Evolutionary conservation across 2,329 filamentous ascomycete species (phyloP).

Genomic region (Microsporum ferrugineum): DNA sequence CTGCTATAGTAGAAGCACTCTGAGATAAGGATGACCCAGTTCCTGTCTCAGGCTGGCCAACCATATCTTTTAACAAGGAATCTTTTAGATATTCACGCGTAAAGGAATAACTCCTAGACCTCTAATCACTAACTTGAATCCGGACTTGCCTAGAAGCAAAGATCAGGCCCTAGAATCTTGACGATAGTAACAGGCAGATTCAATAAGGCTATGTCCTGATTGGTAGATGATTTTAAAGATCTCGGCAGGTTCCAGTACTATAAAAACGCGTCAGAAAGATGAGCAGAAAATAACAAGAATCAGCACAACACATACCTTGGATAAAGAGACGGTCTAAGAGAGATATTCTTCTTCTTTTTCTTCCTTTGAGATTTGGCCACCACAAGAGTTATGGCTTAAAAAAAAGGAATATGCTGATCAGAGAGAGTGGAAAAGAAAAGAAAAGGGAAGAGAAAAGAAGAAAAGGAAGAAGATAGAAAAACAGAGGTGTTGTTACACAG

Average conservation of each 20-base stretch:
- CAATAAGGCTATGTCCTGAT: neutral
- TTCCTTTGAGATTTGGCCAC: neutral
- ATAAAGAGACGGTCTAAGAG: neutral
- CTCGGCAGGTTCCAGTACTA: neutral
- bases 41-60: constrained; percentile 5
- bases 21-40: neutral
- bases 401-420: constrained; percentile 1
- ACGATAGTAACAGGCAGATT: neutral
- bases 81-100: neutral
- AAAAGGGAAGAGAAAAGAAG: neutral
- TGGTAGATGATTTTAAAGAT: neutral
- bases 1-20: neutral
- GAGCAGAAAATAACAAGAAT: neutral
- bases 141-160: neutral
- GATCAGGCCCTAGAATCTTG: neutral
- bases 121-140: neutral
- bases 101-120: neutral
- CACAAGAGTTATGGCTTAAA: neutral
- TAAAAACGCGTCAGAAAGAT: neutral
- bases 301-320: neutral
- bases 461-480: neutral
- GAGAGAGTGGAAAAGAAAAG: neutral
- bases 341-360: neutral
- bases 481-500: neutral
- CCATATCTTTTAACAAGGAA: constrained; percentile 2